These are phyloP conservation scores for Cystobasidium slooffiae DNA, from an alignment of 1,284 basidiomycete genomes.

Conservation along the genomic window DNA sequence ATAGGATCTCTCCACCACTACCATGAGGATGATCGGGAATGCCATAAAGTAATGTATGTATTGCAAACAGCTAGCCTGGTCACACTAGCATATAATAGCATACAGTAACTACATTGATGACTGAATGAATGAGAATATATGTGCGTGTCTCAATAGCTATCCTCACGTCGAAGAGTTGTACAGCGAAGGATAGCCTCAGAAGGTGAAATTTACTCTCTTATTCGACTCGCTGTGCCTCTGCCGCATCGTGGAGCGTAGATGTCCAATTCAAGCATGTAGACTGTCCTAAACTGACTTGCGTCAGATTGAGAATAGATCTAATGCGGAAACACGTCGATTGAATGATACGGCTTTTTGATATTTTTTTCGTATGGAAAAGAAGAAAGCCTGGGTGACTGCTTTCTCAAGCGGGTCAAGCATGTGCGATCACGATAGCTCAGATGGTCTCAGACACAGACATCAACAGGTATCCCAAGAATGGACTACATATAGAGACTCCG, in stretches of 20 bases:
- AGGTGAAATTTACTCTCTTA: slow-evolving; percentile 28
- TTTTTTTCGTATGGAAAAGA: slow-evolving; percentile 30
- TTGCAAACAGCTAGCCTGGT: not conserved
- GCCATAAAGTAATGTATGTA: not conserved
- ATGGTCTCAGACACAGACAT: not conserved
- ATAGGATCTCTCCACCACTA: too few relatives aligned
- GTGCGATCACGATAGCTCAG: slow-evolving; percentile 1
- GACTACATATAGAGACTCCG: not conserved
- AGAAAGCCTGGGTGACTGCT: not conserved
- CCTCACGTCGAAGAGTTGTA: not conserved
- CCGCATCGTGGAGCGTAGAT: slow-evolving; percentile 42
- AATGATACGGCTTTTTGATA: slow-evolving; percentile 40
- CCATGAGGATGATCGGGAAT: not conserved
- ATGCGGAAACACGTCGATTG: slow-evolving; percentile 33
- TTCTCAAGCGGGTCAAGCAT: not conserved
- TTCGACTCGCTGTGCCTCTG: slow-evolving; percentile 42
- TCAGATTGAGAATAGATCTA: not conserved
- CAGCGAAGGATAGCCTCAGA: slow-evolving; percentile 31
- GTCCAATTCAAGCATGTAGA: slow-evolving; percentile 4
- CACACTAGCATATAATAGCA: not conserved
- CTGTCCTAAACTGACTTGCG: not conserved
- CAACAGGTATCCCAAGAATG: not conserved
- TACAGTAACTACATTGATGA: not conserved
- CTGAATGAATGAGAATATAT: slow-evolving; percentile 13
- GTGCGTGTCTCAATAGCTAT: slow-evolving; percentile 38